These are phyloP conservation scores for Kokia cookei DNA, from an alignment of 441 rosid species.

Conservation along the genomic window DNA sequence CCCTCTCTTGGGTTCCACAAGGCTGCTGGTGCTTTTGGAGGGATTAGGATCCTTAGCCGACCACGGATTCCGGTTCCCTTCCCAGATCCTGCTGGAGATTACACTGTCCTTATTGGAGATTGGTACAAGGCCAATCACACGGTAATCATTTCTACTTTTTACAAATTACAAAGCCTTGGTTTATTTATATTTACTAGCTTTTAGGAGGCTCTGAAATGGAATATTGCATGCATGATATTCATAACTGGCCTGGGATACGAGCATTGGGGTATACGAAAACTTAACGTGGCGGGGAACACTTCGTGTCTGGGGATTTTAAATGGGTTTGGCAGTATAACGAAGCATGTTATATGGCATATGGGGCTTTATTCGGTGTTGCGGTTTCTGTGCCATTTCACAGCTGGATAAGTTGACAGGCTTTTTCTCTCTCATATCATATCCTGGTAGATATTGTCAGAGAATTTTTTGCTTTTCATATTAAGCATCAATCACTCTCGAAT, in stretches of 20 bases:
- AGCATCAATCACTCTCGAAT: neutral
- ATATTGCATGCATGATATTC: neutral
- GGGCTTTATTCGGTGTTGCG: neutral
- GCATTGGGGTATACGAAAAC: neutral
- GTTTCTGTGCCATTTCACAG: neutral
- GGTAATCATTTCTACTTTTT: constrained; percentile 30
- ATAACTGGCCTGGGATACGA: neutral
- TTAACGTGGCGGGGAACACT: neutral
- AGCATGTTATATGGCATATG: neutral
- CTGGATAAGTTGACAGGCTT: neutral
- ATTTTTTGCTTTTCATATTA: neutral
- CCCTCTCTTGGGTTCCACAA: constrained; percentile 91
- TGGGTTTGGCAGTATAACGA: neutral
- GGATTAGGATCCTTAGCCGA: constrained; percentile 76
- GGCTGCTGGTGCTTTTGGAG: constrained; percentile 93
- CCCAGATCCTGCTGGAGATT: constrained; percentile 71
- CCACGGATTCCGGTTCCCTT: constrained; percentile 87
- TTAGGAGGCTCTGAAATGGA: neutral
- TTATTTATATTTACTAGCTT: neutral
- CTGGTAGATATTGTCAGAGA: neutral
- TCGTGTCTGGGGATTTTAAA: neutral
- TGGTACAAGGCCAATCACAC: constrained; percentile 80
- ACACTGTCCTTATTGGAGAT: constrained; percentile 80
- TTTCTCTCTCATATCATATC: neutral
- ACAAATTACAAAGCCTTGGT: neutral